These are phyloP conservation scores for Lentinula sp. DNA, from an alignment of 768 basidiomycete species.

Conservation along the genomic window DNA sequence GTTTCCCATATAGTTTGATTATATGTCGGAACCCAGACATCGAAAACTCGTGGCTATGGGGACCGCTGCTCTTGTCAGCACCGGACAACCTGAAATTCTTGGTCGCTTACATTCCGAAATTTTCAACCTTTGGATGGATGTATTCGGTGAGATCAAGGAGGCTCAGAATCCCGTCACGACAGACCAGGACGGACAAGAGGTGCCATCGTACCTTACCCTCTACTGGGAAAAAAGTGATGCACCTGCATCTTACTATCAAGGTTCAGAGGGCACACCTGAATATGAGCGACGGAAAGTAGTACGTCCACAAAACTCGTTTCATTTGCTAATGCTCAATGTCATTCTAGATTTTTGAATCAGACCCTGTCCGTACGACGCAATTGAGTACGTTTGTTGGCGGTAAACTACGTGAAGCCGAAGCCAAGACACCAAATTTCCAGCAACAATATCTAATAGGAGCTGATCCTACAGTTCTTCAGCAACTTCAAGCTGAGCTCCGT, in stretches of 20 bases:
- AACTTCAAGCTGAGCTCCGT: slow-evolving; percentile 51
- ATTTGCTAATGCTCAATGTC: background rate
- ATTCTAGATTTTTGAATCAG: slow-evolving; percentile 57
- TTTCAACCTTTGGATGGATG: slow-evolving; percentile 85
- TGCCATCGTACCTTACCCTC: slow-evolving; percentile 27
- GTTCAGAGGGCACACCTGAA: slow-evolving; percentile 68
- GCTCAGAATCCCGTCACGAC: slow-evolving; percentile 32
- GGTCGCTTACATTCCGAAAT: slow-evolving; percentile 67
- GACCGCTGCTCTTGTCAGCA: slow-evolving; percentile 69
- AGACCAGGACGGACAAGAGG: slow-evolving; percentile 30
- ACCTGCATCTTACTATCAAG: slow-evolving; percentile 52
- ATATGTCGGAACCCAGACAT: slow-evolving; percentile 79
- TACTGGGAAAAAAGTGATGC: slow-evolving; percentile 70
- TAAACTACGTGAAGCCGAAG: slow-evolving; percentile 61
- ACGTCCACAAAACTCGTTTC: slow-evolving; percentile 12
- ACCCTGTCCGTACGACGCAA: slow-evolving; percentile 63
- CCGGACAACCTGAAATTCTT: slow-evolving; percentile 68
- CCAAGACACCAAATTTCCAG: slow-evolving; percentile 50
- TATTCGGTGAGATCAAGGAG: slow-evolving; percentile 83
- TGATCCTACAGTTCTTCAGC: slow-evolving; percentile 69
- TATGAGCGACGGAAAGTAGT: slow-evolving; percentile 72
- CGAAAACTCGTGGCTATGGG: slow-evolving; percentile 85
- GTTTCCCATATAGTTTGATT: slow-evolving; percentile 62
- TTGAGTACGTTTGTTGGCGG: slow-evolving; percentile 57
- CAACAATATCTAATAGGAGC: slow-evolving; percentile 53